phyloP scores from a whole-genome alignment of 1,284 basidiomycete genomes.

The Phellopilus nigrolimitatus region DNA sequence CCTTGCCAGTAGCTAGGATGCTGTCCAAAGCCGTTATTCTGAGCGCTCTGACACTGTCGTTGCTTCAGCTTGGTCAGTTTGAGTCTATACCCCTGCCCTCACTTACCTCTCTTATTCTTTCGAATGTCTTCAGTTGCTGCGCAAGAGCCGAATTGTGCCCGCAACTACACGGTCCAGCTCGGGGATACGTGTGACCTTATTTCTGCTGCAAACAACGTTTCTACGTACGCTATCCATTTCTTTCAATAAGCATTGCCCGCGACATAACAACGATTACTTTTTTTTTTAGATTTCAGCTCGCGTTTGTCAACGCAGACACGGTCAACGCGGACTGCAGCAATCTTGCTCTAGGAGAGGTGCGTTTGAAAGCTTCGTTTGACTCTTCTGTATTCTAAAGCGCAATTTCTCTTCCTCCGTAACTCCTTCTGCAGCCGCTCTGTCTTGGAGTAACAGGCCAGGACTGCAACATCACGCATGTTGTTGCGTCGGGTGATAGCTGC shows the following conservation, averaged over 20 bases:
- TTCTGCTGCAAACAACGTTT: conserved; percentile 39
- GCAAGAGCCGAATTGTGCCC: conserved; percentile 30
- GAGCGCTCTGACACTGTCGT: background rate
- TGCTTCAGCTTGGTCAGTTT: background rate
- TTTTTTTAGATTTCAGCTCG: conserved; percentile 39
- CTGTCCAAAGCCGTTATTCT: background rate
- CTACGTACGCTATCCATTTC: conserved; percentile 31
- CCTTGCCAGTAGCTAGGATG: no score
- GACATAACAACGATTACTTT: background rate
- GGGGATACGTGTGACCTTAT: conserved; percentile 47
- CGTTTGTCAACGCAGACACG: conserved; percentile 33
- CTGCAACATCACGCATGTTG: conserved; percentile 37
- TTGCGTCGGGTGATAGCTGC: conserved; percentile 39
- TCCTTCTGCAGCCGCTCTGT: conserved; percentile 32
- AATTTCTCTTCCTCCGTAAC: no score
- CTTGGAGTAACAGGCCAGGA: conserved; percentile 41
- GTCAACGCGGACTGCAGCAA: conserved; percentile 41
- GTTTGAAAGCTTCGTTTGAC: conserved; percentile 9
- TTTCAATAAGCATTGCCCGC: background rate
- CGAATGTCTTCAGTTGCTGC: background rate
- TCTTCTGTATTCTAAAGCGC: background rate
- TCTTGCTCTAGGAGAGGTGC: conserved; percentile 34
- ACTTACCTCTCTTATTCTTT: background rate
- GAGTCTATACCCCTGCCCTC: background rate
- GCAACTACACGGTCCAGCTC: conserved; percentile 36